These are phyloP conservation scores for Chytridium lagenaria DNA, from an alignment of 371 early-diverging fungal species.

Conservation along the genomic window DNA sequence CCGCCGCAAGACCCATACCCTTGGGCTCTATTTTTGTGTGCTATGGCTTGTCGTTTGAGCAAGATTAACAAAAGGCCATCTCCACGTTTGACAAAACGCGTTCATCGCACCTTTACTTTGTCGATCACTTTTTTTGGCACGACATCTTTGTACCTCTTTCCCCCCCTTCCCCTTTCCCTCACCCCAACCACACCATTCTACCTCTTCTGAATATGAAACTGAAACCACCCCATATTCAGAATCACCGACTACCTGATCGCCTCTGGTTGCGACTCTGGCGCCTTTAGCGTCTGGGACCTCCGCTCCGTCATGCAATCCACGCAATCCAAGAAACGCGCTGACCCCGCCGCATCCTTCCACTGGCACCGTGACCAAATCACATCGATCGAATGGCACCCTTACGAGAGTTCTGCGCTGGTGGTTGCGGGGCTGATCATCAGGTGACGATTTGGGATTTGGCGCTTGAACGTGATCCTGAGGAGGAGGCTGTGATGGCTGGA, in stretches of 20 bases:
- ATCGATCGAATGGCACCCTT: slow-evolving; percentile 96
- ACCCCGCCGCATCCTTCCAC: slow-evolving; percentile 92
- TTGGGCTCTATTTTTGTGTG: slow-evolving; percentile 34
- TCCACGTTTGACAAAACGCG: slow-evolving; percentile 43
- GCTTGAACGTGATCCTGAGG: slow-evolving; percentile 91
- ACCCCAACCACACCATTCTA: not conserved
- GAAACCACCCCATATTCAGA: too few relatives aligned
- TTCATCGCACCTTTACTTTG: slow-evolving; percentile 26
- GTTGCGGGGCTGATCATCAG: slow-evolving; percentile 94
- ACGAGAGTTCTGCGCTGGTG: slow-evolving; percentile 90
- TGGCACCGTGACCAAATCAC: slow-evolving; percentile 95
- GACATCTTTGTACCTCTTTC: slow-evolving; percentile 29
- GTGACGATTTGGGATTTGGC: slow-evolving; percentile 97
- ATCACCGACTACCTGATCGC: slow-evolving; percentile 83
- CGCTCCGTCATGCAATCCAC: slow-evolving; percentile 64
- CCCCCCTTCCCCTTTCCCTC: not conserved
- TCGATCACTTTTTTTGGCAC: slow-evolving; percentile 42
- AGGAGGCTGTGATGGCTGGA: slow-evolving; percentile 41
- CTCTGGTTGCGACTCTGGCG: slow-evolving; percentile 92
- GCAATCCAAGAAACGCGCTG: slow-evolving; percentile 59
- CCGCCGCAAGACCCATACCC: slow-evolving; percentile 9
- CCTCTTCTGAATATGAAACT: not conserved
- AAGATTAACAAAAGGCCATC: slow-evolving; percentile 37
- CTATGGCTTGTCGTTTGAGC: slow-evolving; percentile 42
- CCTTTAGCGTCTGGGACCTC: slow-evolving; percentile 95